Conservation (phyloP, 2,329 filamentous ascomycete species). For the Cercospora nicotianae region DNA sequence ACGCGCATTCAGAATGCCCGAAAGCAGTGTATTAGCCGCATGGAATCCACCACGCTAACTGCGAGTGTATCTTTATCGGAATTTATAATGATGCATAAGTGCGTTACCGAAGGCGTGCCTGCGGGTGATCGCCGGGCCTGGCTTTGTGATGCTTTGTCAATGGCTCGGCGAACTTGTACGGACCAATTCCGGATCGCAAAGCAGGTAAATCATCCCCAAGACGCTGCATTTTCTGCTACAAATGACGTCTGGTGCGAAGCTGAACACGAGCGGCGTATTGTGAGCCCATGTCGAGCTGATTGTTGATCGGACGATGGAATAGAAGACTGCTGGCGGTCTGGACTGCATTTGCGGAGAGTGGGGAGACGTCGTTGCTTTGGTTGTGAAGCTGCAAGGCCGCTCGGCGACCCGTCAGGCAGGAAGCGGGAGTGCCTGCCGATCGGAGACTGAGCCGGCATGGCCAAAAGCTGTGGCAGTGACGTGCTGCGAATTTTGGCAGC, state of each 20-base stretch:
- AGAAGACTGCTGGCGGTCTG: background rate
- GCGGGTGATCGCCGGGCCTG: background rate
- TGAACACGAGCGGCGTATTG: background rate
- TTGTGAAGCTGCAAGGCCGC: background rate
- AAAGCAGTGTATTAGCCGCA: background rate
- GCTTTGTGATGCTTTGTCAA: slow-evolving; percentile 12
- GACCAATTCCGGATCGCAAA: background rate
- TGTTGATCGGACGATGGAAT: background rate
- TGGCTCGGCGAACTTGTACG: background rate
- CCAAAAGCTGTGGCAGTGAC: background rate
- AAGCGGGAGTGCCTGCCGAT: background rate
- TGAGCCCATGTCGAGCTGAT: background rate
- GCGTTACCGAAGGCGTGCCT: background rate
- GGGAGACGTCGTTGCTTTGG: background rate
- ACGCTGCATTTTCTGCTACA: background rate
- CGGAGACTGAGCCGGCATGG: background rate
- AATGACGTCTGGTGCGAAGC: background rate
- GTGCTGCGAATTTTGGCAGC: background rate
- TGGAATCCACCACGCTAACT: background rate
- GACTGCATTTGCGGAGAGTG: too few relatives aligned
- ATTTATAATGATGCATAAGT: slow-evolving; percentile 13
- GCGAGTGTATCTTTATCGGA: background rate
- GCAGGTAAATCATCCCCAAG: background rate
- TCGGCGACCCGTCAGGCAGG: background rate
- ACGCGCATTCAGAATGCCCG: background rate